Evolutionary conservation across 331 rosid species (phyloP), one percentile per base, ranked within the genome.

Genomic region (Malus hybrid): DNA sequence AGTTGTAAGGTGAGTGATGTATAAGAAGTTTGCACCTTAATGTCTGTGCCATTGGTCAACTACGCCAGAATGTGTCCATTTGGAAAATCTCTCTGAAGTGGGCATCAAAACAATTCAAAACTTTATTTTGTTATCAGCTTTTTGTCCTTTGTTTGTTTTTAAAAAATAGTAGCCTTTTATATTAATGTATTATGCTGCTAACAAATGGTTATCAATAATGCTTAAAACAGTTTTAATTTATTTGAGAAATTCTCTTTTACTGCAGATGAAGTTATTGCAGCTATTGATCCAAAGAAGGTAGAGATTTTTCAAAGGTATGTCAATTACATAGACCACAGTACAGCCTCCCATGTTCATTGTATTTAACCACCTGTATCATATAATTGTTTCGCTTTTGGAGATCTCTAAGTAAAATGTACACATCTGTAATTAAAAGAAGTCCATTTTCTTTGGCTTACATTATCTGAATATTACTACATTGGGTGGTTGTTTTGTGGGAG

Each of bases 201-300:
- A 22, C 53, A 75, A 28, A 46, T 42, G 44, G 10, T 19, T 70
- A 39, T 19, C 53, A 16, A 70, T 50, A 14, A 29, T 28, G 29
- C 44, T 2, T 32, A 28, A 16, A 48, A 30, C 9, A 16, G 22
- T 24, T 20, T 50, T 64, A n/a, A 24, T 72, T 32, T 63, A 63
- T 73, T 66, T 66, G 16, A 63, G 18, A 16, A 33, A 56, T 19
- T 20, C 13, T 20, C 13, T 60, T 70, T 60, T 84, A 34, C 77
- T 80, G 83, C 96, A 94, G 98, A 91, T 80, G 88, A 83, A 76
- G 97, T 94, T 62, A 80, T 94, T 86, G 80, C 87, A 48, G 89
- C 97, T 58, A 90, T 94, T 84, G 97, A 91, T 85, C 85, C 93
- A n/a, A 91, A 85, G 79, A 91, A 94, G 88, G 89, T 90, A 61